Evolutionary conservation across 2,329 filamentous ascomycete genomes (phyloP).

Genomic region (Podosphaera leucotricha): DNA sequence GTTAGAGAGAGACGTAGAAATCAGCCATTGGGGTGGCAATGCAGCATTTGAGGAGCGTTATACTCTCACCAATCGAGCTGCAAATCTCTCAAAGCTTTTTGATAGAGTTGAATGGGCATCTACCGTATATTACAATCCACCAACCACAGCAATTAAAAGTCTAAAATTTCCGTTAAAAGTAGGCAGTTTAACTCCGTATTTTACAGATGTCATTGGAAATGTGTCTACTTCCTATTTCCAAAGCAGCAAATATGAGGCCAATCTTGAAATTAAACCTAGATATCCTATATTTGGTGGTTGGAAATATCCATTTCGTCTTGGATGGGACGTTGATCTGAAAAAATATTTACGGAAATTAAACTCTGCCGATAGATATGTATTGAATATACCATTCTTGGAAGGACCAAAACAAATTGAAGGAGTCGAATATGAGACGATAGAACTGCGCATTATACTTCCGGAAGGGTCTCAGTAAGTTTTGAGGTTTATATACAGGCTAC

Average conservation of each 20-base stretch:
- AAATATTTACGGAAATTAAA: conserved; percentile 45
- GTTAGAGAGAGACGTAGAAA: conserved; percentile 77
- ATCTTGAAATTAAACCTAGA: conserved; percentile 73
- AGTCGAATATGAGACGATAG: conserved; percentile 60
- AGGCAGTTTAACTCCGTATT: conserved; percentile 75
- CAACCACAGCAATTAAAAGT: conserved; percentile 56
- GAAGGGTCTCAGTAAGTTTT: conserved; percentile 63
- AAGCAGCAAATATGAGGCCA: conserved; percentile 49
- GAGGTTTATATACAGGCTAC: neutral
- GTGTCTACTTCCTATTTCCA: conserved; percentile 85
- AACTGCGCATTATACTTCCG: conserved; percentile 64
- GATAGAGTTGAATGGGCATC: conserved; percentile 55
- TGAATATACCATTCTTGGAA: conserved; percentile 83
- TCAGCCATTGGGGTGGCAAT: conserved; percentile 97
- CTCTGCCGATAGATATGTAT: conserved; percentile 46
- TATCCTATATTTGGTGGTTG: conserved; percentile 95
- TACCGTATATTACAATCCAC: conserved; percentile 51
- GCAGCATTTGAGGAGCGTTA: conserved; percentile 87
- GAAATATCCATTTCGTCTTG: conserved; percentile 94
- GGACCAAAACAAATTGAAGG: conserved; percentile 73
- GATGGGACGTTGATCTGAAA: conserved; percentile 76
- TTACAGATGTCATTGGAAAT: conserved; percentile 88
- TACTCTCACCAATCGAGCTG: conserved; percentile 66
- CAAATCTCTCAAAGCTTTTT: conserved; percentile 50
- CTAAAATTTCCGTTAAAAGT: conserved; percentile 56